Evolutionary conservation across 2,329 filamentous ascomycete species (phyloP).

Genomic region (Sporothrix protearum): DNA sequence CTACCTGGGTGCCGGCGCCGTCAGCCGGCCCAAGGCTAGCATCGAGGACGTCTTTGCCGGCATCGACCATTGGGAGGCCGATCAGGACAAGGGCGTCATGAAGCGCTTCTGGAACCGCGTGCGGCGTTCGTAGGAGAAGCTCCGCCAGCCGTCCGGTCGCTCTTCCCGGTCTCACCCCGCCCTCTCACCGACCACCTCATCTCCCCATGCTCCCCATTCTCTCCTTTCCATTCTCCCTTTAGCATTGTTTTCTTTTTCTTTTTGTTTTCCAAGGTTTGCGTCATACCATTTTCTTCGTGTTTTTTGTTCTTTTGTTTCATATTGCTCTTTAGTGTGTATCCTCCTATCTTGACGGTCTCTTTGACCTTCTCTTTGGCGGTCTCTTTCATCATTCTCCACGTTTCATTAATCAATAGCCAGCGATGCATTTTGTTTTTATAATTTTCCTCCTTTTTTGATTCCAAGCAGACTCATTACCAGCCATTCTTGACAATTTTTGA

Average conservation of each 20-base stretch:
- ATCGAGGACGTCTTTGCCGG: constrained; percentile 53
- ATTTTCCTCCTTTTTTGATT: not conserved
- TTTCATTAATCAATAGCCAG: constrained; percentile 18
- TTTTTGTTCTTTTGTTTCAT: not conserved
- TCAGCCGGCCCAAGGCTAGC: constrained; percentile 46
- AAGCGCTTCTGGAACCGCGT: constrained; percentile 64
- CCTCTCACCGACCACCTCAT: too few species aligned
- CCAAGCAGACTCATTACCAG: not conserved
- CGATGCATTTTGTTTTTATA: not conserved
- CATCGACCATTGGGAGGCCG: constrained; percentile 49
- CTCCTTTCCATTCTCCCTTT: constrained; percentile 15
- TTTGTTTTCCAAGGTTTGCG: not conserved
- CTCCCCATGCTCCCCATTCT: not conserved
- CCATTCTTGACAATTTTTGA: not conserved
- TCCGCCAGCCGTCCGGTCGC: not conserved
- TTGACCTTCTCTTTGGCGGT: too few species aligned
- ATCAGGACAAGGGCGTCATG: constrained; percentile 52
- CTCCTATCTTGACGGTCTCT: not conserved
- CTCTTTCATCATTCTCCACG: not conserved
- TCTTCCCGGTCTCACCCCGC: not conserved
- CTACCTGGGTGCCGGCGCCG: constrained; percentile 33
- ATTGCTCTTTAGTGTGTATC: constrained; percentile 14
- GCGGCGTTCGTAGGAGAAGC: constrained; percentile 39
- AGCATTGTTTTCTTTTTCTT: not conserved
- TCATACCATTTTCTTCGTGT: not conserved